Conservation (phyloP, 2,329 filamentous ascomycete species). For the Fusarium mexicanum region DNA sequence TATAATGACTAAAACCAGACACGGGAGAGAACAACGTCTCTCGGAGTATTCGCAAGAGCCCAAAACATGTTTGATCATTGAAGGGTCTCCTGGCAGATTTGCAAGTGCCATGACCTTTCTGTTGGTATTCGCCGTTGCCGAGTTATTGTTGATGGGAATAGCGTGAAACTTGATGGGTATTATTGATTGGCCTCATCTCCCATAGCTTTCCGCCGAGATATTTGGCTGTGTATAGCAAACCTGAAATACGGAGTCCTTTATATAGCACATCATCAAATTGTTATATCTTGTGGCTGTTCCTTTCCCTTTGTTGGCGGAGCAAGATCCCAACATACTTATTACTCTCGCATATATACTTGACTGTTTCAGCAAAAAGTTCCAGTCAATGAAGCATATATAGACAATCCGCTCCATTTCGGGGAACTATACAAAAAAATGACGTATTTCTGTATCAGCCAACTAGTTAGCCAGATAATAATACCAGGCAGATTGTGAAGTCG, state of each 20-base stretch:
- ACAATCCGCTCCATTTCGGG: not conserved
- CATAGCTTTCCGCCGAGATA: not conserved
- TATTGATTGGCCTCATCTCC: not conserved
- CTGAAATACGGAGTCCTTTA: not conserved
- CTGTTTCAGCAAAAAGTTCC: not conserved
- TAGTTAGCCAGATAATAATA: not conserved
- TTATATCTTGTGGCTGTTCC: not conserved
- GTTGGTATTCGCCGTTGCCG: not conserved
- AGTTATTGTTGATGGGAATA: not conserved
- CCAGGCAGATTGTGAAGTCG: not conserved
- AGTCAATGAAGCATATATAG: not conserved
- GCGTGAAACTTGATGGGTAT: not conserved
- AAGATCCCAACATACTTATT: too few relatives aligned
- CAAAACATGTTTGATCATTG: not conserved
- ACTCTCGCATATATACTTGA: not conserved
- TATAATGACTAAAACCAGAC: not conserved
- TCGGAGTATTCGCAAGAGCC: not conserved
- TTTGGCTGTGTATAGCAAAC: not conserved
- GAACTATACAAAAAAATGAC: not conserved
- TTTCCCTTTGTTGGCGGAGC: not conserved
- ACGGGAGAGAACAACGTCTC: not conserved
- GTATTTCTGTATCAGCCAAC: not conserved
- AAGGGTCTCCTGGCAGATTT: not conserved
- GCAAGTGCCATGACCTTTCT: not conserved
- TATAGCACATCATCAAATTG: not conserved